phyloP scores from a whole-genome alignment of 176 grass and related monocot species.

The Phoenix dactylifera region DNA sequence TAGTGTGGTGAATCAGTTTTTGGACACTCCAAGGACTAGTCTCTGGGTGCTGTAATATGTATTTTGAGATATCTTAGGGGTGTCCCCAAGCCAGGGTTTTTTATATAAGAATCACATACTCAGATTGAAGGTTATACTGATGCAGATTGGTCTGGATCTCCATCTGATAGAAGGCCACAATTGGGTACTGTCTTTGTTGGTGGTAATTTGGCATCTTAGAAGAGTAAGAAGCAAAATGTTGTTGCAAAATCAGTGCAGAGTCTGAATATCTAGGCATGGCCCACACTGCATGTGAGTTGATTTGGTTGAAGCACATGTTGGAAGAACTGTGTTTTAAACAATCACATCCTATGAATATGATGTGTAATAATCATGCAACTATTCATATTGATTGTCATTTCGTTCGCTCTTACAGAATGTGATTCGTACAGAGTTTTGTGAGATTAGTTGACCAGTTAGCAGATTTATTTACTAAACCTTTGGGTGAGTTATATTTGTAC shows the following conservation, averaged over 20 bases:
- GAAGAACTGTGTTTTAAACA: background rate
- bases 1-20: background rate
- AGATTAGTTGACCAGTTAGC: background rate
- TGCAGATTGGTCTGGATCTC: background rate
- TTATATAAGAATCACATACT: too few relatives aligned
- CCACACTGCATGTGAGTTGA: background rate
- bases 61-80: background rate
- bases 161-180: background rate
- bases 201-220: background rate
- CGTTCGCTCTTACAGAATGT: background rate
- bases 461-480: background rate
- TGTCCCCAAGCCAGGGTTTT: background rate
- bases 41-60: background rate
- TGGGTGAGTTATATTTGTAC: background rate
- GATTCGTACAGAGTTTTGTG: background rate
- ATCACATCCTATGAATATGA: background rate
- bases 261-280: background rate
- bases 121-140: background rate
- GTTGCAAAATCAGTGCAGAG: background rate
- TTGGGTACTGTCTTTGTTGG: background rate
- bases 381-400: constrained; percentile 3
- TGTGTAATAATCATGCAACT: background rate
- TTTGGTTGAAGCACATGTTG: background rate
- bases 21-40: background rate
- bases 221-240: background rate